Evolutionary conservation across 2,329 filamentous ascomycete species (phyloP), one percentile per base, ranked within the genome.

Genomic region (Epichloe typhina): DNA sequence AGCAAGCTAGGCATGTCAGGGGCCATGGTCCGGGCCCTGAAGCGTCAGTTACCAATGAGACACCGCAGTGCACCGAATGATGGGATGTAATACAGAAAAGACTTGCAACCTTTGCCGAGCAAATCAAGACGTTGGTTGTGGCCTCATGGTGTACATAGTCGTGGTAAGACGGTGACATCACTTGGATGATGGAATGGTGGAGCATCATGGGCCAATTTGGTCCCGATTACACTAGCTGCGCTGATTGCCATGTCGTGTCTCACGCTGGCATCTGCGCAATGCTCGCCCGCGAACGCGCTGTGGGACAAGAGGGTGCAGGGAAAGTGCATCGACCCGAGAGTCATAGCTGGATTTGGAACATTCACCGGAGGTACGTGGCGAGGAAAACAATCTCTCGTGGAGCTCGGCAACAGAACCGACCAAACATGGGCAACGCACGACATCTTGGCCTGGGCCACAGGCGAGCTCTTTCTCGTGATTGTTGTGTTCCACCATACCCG

Each of bases 391-490:
- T 58, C 58, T 41, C 53, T 59, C 36, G 54, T 50, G 17, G 50
- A 54, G 23, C 54, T 59, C 15, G 48, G 50, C 26, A 56, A 59
- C 46, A 56, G 55, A n/a, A 55, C 46, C 21, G 56, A 59, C 47
- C 55, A 55, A 21, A 56, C 57, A 12, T 58, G 56, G 56, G 54
- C 57, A 13, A 57, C 54, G 9, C 57, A 55, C 39, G 42, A 56
- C 49, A 56, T 59, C 19, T 57, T 58, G 9, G 53, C 55, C 37
- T 59, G 55, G 56, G 54, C 56, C 19, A 58, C 57, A 0, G 56
- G 49, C 40, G 57, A 59, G 52, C 50, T 59, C 15, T 59, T 59
- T 50, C 50, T 59, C 43, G 57, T 59, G 52, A 57, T 59, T 43
- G 53, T n/a, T 59, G 11, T 59, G 57, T 41, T 53, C 56, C 35